Percentiles rank a stretch among this genome's conserved stretches.
Evolutionary conservation across 163 green algal genomes (phyloP).

Genomic region (Coccomyxa subellipsoidea): DNA sequence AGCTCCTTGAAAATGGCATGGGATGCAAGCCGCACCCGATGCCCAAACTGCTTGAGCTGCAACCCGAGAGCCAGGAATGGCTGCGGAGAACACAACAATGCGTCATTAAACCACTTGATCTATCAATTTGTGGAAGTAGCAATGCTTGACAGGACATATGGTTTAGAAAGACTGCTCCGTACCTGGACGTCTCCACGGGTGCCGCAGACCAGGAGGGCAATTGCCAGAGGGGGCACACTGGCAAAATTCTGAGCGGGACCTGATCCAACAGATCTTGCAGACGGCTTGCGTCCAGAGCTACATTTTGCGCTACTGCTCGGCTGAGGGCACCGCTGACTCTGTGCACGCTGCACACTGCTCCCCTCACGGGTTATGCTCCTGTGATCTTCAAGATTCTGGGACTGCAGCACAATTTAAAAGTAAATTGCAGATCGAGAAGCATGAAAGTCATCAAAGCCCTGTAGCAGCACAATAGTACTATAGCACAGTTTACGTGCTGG

Average conservation of each 20-base stretch:
- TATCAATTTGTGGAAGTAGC: too few species aligned
- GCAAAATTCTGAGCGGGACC: background rate
- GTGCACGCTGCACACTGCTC: background rate
- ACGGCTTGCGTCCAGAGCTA: background rate
- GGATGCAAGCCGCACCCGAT: constrained; percentile 64
- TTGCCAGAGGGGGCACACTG: constrained; percentile 20
- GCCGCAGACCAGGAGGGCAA: constrained; percentile 40
- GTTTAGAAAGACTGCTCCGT: background rate
- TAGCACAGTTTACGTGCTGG: background rate
- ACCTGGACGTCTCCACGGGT: constrained; percentile 77
- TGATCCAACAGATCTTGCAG: background rate
- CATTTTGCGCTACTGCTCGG: background rate
- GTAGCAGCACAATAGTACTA: too few species aligned
- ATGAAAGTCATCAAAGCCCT: too few species aligned
- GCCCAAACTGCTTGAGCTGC: constrained; percentile 44
- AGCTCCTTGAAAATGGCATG: constrained; percentile 60
- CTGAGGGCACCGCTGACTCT: background rate
- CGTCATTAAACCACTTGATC: too few species aligned
- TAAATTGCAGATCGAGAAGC: too few species aligned
- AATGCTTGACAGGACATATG: background rate
- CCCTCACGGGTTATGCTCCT: background rate
- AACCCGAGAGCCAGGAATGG: constrained; percentile 71
- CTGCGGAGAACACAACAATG: too few species aligned
- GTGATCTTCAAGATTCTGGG: background rate
- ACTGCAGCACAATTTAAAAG: background rate